phyloP scores from a whole-genome alignment of 208 protist genomes.

The Trypanosomatidae sp. region DNA sequence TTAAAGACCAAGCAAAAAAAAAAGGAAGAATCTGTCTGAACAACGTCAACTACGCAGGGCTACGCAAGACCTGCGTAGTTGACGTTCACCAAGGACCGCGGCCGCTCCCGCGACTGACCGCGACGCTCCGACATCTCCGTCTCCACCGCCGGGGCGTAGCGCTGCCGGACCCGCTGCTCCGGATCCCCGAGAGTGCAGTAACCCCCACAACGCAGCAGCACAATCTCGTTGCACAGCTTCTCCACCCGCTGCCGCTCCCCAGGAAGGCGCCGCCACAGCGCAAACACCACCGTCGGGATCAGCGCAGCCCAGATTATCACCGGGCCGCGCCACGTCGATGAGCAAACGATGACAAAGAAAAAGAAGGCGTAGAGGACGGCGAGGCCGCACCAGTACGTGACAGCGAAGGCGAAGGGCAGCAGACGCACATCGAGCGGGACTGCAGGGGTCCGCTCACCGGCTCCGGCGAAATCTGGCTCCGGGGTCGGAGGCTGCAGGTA shows the following conservation, averaged over 20 bases:
- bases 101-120: too few relatives aligned
- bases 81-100: too few relatives aligned
- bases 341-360: constrained; percentile 3
- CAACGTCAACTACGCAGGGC: too few relatives aligned
- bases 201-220: constrained; percentile 18
- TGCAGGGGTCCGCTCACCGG: too few relatives aligned
- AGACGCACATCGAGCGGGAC: constrained; percentile 23
- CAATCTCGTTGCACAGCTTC: not conserved
- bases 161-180: too few relatives aligned
- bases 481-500: too few relatives aligned
- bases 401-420: constrained; percentile 5
- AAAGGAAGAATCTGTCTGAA: too few relatives aligned
- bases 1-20: too few relatives aligned
- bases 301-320: constrained; percentile 23
- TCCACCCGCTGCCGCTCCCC: constrained; percentile 5
- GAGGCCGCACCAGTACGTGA: constrained; percentile 24
- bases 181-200: constrained; percentile 14
- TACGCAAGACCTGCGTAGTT: too few relatives aligned
- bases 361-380: constrained; percentile 25
- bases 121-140: too few relatives aligned
- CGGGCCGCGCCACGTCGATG: constrained; percentile 19
- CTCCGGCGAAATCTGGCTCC: too few relatives aligned
- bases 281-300: constrained; percentile 13
- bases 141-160: too few relatives aligned
- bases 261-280: constrained; percentile 24